Conservation (phyloP, 768 basidiomycete genomes). For the Trametes meyenii region DNA sequence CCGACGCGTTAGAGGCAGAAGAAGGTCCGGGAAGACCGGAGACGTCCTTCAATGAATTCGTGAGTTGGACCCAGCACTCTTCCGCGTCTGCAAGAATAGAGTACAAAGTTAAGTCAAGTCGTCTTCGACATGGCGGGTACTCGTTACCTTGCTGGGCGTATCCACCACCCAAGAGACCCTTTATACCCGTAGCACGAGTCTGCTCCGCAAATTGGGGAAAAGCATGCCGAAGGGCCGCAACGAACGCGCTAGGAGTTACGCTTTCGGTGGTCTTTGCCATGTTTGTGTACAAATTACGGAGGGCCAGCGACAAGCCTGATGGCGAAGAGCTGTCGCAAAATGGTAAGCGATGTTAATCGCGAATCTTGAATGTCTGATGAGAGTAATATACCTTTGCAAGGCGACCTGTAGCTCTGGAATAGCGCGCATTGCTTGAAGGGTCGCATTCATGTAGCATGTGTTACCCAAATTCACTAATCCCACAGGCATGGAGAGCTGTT, state of each 20-base stretch:
- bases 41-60: conserved; percentile 72
- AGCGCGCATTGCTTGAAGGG: conserved; percentile 89
- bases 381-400: conserved; percentile 53
- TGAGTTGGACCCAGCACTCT: conserved; percentile 82
- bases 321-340: conserved; percentile 13
- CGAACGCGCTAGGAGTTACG: conserved; percentile 70
- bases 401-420: conserved; percentile 87
- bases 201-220: conserved; percentile 92
- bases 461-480: conserved; percentile 89
- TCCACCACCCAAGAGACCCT: conserved; percentile 37
- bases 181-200: conserved; percentile 42
- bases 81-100: conserved; percentile 67
- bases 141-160: conserved; percentile 79
- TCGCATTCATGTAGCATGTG: conserved; percentile 98
- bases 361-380: not conserved
- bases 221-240: conserved; percentile 69
- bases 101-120: too few relatives aligned
- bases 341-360: not conserved
- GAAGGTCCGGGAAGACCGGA: conserved; percentile 43
- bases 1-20: conserved; percentile 37
- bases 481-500: conserved; percentile 73
- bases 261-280: conserved; percentile 80
- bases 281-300: conserved; percentile 69
- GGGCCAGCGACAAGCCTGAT: conserved; percentile 42
- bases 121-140: not conserved